Conservation (phyloP, 2,329 filamentous ascomycete genomes). For the Dothidotthia symphoricarpi region DNA sequence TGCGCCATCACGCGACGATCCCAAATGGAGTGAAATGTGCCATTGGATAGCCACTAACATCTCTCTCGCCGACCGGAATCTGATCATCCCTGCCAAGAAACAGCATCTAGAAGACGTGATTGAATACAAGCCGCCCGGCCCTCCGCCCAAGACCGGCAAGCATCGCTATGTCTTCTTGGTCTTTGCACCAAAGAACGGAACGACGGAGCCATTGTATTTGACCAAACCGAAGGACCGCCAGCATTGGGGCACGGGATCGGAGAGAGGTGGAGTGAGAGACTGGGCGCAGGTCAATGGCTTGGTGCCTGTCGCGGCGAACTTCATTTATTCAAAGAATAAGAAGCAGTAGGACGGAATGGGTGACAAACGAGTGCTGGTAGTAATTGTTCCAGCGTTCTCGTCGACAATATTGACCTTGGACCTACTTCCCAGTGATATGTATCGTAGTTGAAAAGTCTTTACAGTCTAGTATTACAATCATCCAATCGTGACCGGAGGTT, state of each 20-base stretch:
- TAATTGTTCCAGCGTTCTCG: neutral
- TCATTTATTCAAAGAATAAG: conserved; percentile 50
- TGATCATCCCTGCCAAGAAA: conserved; percentile 30
- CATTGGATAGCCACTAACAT: conserved; percentile 53
- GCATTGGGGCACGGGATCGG: conserved; percentile 56
- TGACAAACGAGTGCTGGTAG: neutral
- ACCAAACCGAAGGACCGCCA: conserved; percentile 50
- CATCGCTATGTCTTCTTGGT: conserved; percentile 59
- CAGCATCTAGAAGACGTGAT: conserved; percentile 42
- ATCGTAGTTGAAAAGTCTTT: too few relatives aligned
- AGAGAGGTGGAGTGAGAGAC: conserved; percentile 51
- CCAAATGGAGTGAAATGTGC: conserved; percentile 58
- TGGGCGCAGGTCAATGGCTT: conserved; percentile 53
- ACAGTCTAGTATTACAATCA: too few relatives aligned
- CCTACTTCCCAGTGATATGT: neutral
- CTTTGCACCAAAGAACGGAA: conserved; percentile 48
- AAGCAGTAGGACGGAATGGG: conserved; percentile 45
- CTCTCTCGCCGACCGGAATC: conserved; percentile 20
- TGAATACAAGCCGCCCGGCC: conserved; percentile 54
- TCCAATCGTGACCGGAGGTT: too few relatives aligned
- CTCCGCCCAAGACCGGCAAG: conserved; percentile 56
- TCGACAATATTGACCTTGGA: too few relatives aligned
- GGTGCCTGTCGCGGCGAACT: conserved; percentile 48
- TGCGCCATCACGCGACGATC: conserved; percentile 54
- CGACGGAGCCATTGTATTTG: conserved; percentile 44